Percentiles rank a stretch among this genome's conserved stretches.
These are phyloP conservation scores for Epichloe coenophiala DNA, from an alignment of 2,329 filamentous ascomycete species.

Conservation along the genomic window DNA sequence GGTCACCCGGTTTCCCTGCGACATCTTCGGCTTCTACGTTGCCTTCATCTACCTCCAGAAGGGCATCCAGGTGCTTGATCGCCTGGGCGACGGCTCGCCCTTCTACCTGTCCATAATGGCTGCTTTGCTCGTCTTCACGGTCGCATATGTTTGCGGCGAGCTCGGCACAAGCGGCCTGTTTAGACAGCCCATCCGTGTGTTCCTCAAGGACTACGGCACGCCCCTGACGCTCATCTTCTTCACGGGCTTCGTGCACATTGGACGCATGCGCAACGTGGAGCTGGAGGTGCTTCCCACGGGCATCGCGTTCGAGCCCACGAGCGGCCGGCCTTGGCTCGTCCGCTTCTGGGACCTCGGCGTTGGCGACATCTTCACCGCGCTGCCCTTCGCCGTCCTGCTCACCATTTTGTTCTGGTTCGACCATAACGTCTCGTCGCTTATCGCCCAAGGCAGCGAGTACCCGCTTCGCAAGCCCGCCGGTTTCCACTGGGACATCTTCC, in stretches of 20 bases:
- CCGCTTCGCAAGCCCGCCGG: slow-evolving; percentile 68
- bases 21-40: slow-evolving; percentile 90
- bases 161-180: slow-evolving; percentile 62
- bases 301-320: slow-evolving; percentile 66
- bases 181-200: slow-evolving; percentile 60
- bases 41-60: slow-evolving; percentile 88
- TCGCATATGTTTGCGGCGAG: slow-evolving; percentile 60
- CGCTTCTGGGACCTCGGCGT: slow-evolving; percentile 67
- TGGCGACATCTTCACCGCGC: slow-evolving; percentile 64
- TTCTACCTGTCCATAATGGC: slow-evolving; percentile 72
- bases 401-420: slow-evolving; percentile 85
- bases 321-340: slow-evolving; percentile 61
- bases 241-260: slow-evolving; percentile 77
- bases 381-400: slow-evolving; percentile 74
- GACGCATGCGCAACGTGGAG: slow-evolving; percentile 59
- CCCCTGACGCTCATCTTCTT: slow-evolving; percentile 77
- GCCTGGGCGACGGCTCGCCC: slow-evolving; percentile 53
- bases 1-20: slow-evolving; percentile 82
- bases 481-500: slow-evolving; percentile 77
- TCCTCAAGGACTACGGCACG: slow-evolving; percentile 82
- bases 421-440: slow-evolving; percentile 75
- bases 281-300: slow-evolving; percentile 63
- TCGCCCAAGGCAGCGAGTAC: slow-evolving; percentile 72
- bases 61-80: slow-evolving; percentile 70
- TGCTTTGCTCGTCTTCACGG: slow-evolving; percentile 62